Base-by-base conservation (phyloP, 768 basidiomycete genomes). In the Pleurotus citrinopileatus region DNA sequence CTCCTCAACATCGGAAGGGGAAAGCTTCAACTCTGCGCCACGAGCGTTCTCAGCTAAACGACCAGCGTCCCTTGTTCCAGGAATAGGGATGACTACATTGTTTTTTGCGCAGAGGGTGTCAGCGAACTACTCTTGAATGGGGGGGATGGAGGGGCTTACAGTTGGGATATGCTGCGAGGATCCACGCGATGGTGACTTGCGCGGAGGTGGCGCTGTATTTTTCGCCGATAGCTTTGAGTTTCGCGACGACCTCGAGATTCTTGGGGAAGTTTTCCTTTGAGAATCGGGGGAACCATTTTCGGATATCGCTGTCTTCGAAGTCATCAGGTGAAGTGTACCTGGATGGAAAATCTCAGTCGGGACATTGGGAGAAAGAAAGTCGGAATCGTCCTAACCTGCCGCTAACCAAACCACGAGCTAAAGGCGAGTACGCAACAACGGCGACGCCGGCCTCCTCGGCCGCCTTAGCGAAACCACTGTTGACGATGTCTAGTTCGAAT, bases 261-360 rank as follows among this genome's bases (percentile, higher is more conserved):
- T 70, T 75, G 0, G 73, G 72, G 60, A 80, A 79, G 60, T 77
- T 79, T 57, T 75, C 74, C 52, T 63, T 60, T 8, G 67, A 67
- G 54, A 65, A 67, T 46, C 63, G 58, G 22, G 72, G 73, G 26
- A 72, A 54, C 20, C 57, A 53, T 10, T 64, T 61, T 8, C 74
- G 58, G 34, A 68, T 66, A 52, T 75, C 74, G 20, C 55, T 61
- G 52, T 63, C 59, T 17, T 64, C 70, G 38, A 75, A 73, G 51
- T 73, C 74, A 10, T 69, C 70, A 1, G 63, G 65, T 10, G 68
- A 67, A 53, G 61, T 69, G 64, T 69, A 59, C 27, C 58, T 55
- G 36, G 25, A 55, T 9, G 10, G 13, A 3, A 13, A 15, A 32
- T 13, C 29, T 6, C 29, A 13, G 6, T 19, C 10, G 38, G 17